Base-by-base conservation (phyloP, 805 yeast species). In the Grigorovia yakushimaensis region DNA sequence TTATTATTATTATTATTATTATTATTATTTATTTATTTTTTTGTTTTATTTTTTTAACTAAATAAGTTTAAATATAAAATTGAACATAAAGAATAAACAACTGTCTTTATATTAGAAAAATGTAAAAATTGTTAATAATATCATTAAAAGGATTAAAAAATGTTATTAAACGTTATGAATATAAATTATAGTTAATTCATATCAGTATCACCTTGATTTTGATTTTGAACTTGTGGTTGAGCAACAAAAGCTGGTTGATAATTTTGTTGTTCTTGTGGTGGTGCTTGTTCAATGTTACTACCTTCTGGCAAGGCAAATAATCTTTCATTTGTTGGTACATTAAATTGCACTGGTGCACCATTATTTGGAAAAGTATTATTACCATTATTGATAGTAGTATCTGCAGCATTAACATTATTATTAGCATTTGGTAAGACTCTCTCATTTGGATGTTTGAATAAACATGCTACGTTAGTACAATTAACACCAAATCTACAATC, bases 391-490 rank as follows among this genome's bases (percentile, higher is more conserved):
- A 23, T 9, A 21, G 13, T 22, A 27, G 15, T 15, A 27, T 27
- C 13, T 27, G 33, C 9, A 10, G 33, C 15, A 10, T 17, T 11
- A 20, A 11, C 5, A 35, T 51, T 48, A 35, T 64, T 65, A 44
- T 11, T 33, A 33, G 18, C 13, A 50, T 52, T 52, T n/a, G 65
- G 64, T 15, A 60, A 17, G 5, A 67, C 71, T 61, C 88, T 74
- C n/a, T 87, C 93, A 49, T 78, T 82, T 13, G 96, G 95, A 66
- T 88, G 97, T 57, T 73, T 74, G 67, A 72, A 88, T 53, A 79
- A 64, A 72, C 97, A 88, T 47, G 73, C 71, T 45, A 72, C 71
- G 64, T 86, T 87, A 56, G 73, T 77, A 68, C 97, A 88, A 51
- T 78, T 77, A 49, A 72, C 72, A 13, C 88, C 94, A 65, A 81